Base-by-base conservation (phyloP, 2,329 filamentous ascomycete genomes). In the Nectriaceae sp. region DNA sequence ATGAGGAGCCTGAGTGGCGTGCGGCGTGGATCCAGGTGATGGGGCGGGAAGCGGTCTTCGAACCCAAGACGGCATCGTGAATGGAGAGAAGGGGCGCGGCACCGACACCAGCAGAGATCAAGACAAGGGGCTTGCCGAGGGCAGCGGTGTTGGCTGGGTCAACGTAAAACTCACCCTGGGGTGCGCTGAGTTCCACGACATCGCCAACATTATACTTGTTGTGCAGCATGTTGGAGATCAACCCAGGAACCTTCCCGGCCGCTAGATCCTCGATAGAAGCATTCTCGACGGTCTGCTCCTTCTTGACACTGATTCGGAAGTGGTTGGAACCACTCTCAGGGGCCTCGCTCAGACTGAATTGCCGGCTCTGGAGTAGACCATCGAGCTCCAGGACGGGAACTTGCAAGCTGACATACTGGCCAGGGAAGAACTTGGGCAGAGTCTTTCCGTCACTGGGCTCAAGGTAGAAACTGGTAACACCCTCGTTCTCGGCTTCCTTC, bases 271-370 rank as follows among this genome's bases (percentile, higher is more conserved):
- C 65, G 11, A 55, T 10, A 2, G 59, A 47, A 4, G 60, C 57
- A 21, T 60, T 48, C 24, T 63, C 60, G 13, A 63, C 41, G 3
- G 63, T 62, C 29, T 78, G 83, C 54, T 82, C 87, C 48, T 74
- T 79, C 77, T 91, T 92, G 52, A 93, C 84, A 56, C 82, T 88
- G 70, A 93, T 84, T 46, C 89, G 81, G 69, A 89, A 89, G 67
- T 83, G 79, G 15, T 73, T 72, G 6, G 76, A 76, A 40, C 76
- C 74, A n/a, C 57, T 57, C 20, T 56, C 55, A 4, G 76, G 74
- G 3, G 71, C 75, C 58, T 88, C 83, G 61, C 82, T 87, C 47
- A 93, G 74, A 40, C 84, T 88, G 73, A 90, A 93, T 72, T 93
- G 89, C 46, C 89, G 74, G 48, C 83, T 82, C 68, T 93, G 89